Conservation (phyloP, 2,329 filamentous ascomycete genomes). For the Thelonectria olida region DNA sequence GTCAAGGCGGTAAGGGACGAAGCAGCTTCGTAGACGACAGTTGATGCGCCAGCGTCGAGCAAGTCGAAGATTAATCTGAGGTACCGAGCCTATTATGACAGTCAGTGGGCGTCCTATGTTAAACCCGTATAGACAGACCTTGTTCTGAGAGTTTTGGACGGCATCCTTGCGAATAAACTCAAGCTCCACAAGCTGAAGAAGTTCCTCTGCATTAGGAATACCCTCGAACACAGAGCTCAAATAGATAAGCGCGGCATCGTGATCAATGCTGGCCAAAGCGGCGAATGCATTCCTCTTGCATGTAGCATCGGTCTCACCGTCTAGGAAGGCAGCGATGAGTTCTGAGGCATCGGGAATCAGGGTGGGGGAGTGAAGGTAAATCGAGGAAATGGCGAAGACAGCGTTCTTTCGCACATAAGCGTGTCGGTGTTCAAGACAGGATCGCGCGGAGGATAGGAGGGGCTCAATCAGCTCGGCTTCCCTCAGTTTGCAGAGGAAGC, state of each 20-base stretch:
- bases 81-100: slow-evolving; percentile 75
- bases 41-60: slow-evolving; percentile 90
- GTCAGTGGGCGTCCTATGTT: slow-evolving; percentile 36
- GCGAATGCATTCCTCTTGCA: slow-evolving; percentile 99
- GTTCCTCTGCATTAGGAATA: slow-evolving; percentile 92
- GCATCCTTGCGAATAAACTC: slow-evolving; percentile 99
- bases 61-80: slow-evolving; percentile 95
- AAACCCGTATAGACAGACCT: slow-evolving; percentile 62
- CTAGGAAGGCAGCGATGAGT: slow-evolving; percentile 88
- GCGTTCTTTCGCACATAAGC: slow-evolving; percentile 99
- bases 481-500: slow-evolving; percentile 95
- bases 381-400: slow-evolving; percentile 92
- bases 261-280: slow-evolving; percentile 88
- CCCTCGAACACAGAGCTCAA: slow-evolving; percentile 90
- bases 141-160: slow-evolving; percentile 93
- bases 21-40: slow-evolving; percentile 96
- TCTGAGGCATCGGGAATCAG: slow-evolving; percentile 96
- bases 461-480: slow-evolving; percentile 97
- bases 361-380: slow-evolving; percentile 88
- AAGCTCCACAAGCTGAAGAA: slow-evolving; percentile 91
- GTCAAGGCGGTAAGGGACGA: slow-evolving; percentile 94
- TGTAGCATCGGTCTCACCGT: slow-evolving; percentile 89
- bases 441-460: slow-evolving; percentile 88
- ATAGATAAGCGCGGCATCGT: slow-evolving; percentile 90
- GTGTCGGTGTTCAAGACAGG: slow-evolving; percentile 94